Base-by-base conservation (phyloP, 768 basidiomycete species). In the Leucosporidium creatinivorum region DNA sequence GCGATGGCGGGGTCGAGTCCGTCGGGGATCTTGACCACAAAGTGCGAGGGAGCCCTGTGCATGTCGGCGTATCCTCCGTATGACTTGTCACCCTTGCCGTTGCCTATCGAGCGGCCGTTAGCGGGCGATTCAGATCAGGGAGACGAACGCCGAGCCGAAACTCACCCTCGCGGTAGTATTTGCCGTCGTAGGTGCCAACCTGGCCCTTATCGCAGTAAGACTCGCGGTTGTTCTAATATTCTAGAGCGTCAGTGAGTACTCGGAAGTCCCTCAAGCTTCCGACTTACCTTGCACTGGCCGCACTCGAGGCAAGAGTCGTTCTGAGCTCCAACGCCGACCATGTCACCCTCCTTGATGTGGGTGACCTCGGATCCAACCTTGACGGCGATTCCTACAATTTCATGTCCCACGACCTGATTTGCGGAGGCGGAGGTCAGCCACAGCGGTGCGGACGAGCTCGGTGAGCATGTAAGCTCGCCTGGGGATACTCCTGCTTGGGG, bases 21-120 rank as follows among this genome's bases (percentile, higher is more conserved):
- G 8, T 69, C 67, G 1, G 87, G 87, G 50, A 89, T 83, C 15
- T 80, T 80, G 74, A 86, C 82, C 44, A 84, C 84, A 71, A 84
- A 88, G 62, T 80, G 81, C 54, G 78, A 75, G 62, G 80, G 79
- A 25, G 77, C 80, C 36, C 81, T 77, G 62, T 81, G 76, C 73
- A 79, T 78, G 61, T 80, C 78, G 59, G 85, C 82, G 76, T 86
- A 75, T 18, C 75, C 75, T 48, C 73, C 73, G 61, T 68, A 73
- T 15, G 69, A 73, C 36, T 61, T 67, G 30, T 31, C 39, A 6
- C 67, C 73, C 60, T 75, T 75, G 26, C 58, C 70, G 9, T 67
- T 59, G 4, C 66, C 66, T 44, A 13, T 44, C 8, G 39, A 12
- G 2, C 66, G 61, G 23, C 67, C 51, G 39, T 65, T 28, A 67